Evolutionary conservation across 1,284 basidiomycete species (phyloP).

Genomic region (Volvariella surrecta): DNA sequence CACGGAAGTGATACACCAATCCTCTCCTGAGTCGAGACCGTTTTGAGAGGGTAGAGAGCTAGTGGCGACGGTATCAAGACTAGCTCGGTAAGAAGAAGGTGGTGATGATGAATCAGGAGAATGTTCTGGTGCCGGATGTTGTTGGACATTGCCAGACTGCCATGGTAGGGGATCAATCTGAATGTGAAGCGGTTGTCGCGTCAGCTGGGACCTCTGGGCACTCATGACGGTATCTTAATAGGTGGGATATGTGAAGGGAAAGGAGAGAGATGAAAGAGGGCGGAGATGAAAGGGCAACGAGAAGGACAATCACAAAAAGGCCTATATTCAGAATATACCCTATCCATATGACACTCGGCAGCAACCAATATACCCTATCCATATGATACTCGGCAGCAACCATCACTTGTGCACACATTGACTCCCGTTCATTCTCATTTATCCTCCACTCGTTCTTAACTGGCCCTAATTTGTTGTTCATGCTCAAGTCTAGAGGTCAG

Average conservation of each 20-base stretch:
- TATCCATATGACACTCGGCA: neutral
- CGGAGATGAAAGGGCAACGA: conserved; percentile 2
- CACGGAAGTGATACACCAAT: conserved; percentile 33
- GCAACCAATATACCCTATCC: conserved; percentile 2
- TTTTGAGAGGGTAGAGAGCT: conserved; percentile 20
- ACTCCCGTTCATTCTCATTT: neutral
- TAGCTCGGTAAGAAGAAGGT: conserved; percentile 12
- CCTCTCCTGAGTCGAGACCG: conserved; percentile 4
- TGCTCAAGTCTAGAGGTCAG: too few relatives aligned
- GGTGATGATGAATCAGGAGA: conserved; percentile 9
- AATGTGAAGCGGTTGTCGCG: conserved; percentile 37
- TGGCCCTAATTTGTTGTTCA: too few relatives aligned
- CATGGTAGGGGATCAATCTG: conserved; percentile 39
- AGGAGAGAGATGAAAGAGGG: neutral
- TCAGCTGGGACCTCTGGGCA: conserved; percentile 18
- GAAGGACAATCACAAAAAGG: neutral
- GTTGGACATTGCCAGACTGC: conserved; percentile 9
- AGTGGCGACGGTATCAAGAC: conserved; percentile 17
- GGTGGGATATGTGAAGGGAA: neutral
- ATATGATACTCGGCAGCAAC: neutral
- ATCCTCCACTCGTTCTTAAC: too few relatives aligned
- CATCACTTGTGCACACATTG: neutral
- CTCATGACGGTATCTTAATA: too few relatives aligned
- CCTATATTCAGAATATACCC: neutral
- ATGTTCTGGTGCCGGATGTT: neutral